Percentiles rank a stretch among this genome's conserved stretches.
These are phyloP conservation scores for Fonsecaea nubica DNA, from an alignment of 2,329 filamentous ascomycete genomes.

Conservation along the genomic window DNA sequence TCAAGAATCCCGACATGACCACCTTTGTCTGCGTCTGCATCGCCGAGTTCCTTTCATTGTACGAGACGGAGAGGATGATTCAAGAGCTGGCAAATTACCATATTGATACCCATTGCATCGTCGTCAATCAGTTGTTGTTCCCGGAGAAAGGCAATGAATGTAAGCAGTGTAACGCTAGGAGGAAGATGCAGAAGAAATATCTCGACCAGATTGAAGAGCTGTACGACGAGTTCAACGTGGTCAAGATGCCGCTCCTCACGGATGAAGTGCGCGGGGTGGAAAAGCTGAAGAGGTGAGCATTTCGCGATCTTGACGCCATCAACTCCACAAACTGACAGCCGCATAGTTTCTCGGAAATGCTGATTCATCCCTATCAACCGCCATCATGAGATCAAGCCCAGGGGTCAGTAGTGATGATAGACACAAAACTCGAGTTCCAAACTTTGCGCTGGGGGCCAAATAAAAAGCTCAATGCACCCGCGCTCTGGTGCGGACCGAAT, in stretches of 20 bases:
- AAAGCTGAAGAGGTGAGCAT: conserved; percentile 77
- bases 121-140: conserved; percentile 97
- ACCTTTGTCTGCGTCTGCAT: conserved; percentile 99
- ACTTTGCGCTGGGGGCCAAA: neutral
- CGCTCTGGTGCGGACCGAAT: neutral
- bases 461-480: neutral
- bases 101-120: conserved; percentile 96
- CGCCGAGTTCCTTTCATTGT: conserved; percentile 92
- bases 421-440: neutral
- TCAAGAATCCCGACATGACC: conserved; percentile 94
- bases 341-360: conserved; percentile 57
- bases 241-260: conserved; percentile 94
- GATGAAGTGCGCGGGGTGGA: conserved; percentile 97
- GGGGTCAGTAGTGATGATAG: neutral
- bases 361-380: conserved; percentile 56
- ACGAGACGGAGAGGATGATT: conserved; percentile 99
- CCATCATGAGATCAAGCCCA: conserved; percentile 45
- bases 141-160: conserved; percentile 83
- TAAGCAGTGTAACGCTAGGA: conserved; percentile 91
- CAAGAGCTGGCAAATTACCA: conserved; percentile 92
- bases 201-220: conserved; percentile 97
- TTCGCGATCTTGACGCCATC: conserved; percentile 4
- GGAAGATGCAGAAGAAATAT: conserved; percentile 99
- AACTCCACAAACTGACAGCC: conserved; percentile 5
- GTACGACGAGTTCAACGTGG: conserved; percentile 98